phyloP scores from a whole-genome alignment of 202 grass and related monocot species.

The Saccharum hybrid region DNA sequence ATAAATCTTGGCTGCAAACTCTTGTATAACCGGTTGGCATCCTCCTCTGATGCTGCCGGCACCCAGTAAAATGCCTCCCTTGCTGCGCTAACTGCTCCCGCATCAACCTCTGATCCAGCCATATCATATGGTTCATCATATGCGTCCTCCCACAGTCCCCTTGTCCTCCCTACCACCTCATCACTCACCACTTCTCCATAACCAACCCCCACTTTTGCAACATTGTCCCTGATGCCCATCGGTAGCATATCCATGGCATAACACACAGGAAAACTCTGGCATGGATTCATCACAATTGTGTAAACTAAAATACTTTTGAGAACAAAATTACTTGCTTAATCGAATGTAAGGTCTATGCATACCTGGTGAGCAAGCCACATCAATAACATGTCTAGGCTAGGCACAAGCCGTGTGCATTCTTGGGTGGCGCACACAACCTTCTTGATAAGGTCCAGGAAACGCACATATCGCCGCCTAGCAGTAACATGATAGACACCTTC shows the following conservation, averaged over 20 bases:
- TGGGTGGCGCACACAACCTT: constrained; percentile 32
- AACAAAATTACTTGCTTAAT: constrained; percentile 10
- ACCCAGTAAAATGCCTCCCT: constrained; percentile 73
- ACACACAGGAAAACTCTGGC: constrained; percentile 69
- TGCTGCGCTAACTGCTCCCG: constrained; percentile 14
- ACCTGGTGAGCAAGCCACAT: constrained; percentile 96
- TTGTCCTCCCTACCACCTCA: constrained; percentile 52
- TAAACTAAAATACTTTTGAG: constrained; percentile 2
- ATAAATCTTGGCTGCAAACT: constrained; percentile 78
- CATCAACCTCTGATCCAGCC: constrained; percentile 62
- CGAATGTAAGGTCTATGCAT: constrained; percentile 39
- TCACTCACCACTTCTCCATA: constrained; percentile 50
- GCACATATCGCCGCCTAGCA: constrained; percentile 58
- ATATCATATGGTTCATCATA: constrained; percentile 79
- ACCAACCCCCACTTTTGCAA: constrained; percentile 34
- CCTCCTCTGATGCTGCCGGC: constrained; percentile 44
- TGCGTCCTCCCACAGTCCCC: constrained; percentile 65
- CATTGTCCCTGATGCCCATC: constrained; percentile 40
- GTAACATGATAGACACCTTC: constrained; percentile 87
- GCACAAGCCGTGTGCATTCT: constrained; percentile 53
- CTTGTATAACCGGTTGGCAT: constrained; percentile 72
- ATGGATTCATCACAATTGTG: not conserved
- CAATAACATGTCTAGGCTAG: constrained; percentile 76
- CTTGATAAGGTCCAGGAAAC: constrained; percentile 73
- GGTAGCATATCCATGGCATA: constrained; percentile 64